Evolutionary conservation across 768 basidiomycete genomes (phyloP), one percentile per base, ranked within the genome.

Genomic region (Bullera alba): DNA sequence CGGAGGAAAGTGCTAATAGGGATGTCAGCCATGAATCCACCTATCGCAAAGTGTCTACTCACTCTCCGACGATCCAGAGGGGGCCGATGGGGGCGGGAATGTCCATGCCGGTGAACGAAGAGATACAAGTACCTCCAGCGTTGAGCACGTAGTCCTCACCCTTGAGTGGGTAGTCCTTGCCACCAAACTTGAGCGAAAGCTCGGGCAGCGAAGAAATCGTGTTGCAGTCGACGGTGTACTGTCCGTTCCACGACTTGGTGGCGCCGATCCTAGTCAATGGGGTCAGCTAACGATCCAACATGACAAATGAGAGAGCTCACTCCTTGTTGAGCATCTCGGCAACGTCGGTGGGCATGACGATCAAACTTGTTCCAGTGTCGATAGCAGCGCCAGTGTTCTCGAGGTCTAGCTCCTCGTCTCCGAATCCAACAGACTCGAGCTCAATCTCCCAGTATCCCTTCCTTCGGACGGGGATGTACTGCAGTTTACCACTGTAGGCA

Each of bases 371-470:
- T 48, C 91, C 90, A 83, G 67, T 73, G 55, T 73, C 72, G 48
- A 73, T 73, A 16, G 70, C 69, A 12, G 76, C 76, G 37, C 92
- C 92, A 48, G 95, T 93, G 76, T 83, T 85, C 58, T 93, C 88
- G 14, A 97, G 79, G 58, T 96, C 89, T 38, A 97, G 79, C 34
- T 77, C 80, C 41, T 97, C 93, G 37, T 83, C 77, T 42, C 92
- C 95, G 50, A 99, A 92, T 3, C 75, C 63, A 54, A 99, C 78
- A 71, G 83, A 83, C 75, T 87, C 79, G 23, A 99, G 84, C 71
- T 95, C 90, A 39, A 97, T 89, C 74, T 97, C 93, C 92, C 92
- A 95, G 75, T 95, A 97, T 4, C 89, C 95, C 79, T 87, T 90
- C 62, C 89, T 82, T 62, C 92, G 84, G 46, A 99, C 78, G 44